Percentiles rank a stretch among this genome's conserved stretches.
phyloP scores from a whole-genome alignment of 495 filamentous ascomycete genomes.

The Pyronema omphalodes region DNA sequence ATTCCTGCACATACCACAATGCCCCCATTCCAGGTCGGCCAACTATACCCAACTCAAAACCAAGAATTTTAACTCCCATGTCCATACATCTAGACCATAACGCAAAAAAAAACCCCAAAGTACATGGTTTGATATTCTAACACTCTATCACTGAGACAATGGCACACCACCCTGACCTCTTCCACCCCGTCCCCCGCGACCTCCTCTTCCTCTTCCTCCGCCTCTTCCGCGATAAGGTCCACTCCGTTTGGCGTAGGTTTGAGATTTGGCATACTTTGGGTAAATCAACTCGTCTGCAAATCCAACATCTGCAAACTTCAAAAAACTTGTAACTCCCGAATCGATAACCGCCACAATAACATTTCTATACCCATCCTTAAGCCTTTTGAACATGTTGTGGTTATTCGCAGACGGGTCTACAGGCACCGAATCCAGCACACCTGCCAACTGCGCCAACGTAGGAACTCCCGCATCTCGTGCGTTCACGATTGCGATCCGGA shows the following conservation, averaged over 20 bases:
- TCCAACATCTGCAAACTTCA: slow-evolving; percentile 57
- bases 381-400: slow-evolving; percentile 37
- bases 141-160: no score
- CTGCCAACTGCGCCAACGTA: slow-evolving; percentile 46
- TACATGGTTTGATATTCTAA: no score
- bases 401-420: slow-evolving; percentile 5
- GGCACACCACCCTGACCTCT: neutral
- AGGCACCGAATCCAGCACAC: slow-evolving; percentile 35
- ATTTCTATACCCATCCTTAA: slow-evolving; percentile 71
- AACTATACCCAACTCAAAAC: no score
- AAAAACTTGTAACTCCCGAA: slow-evolving; percentile 71
- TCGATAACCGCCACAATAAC: slow-evolving; percentile 79
- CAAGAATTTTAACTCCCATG: no score
- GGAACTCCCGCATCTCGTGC: slow-evolving; percentile 54
- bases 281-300: slow-evolving; percentile 62
- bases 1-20: no score
- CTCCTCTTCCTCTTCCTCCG: slow-evolving; percentile 25
- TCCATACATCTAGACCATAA: no score
- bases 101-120: no score
- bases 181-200: slow-evolving; percentile 9
- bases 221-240: slow-evolving; percentile 27
- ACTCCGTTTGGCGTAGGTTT: slow-evolving; percentile 28
- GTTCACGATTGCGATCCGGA: slow-evolving; percentile 60
- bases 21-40: no score
- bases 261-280: slow-evolving; percentile 25